These are phyloP conservation scores for Juncus inflexus DNA, from an alignment of 176 grass and related monocot genomes.

Conservation along the genomic window DNA sequence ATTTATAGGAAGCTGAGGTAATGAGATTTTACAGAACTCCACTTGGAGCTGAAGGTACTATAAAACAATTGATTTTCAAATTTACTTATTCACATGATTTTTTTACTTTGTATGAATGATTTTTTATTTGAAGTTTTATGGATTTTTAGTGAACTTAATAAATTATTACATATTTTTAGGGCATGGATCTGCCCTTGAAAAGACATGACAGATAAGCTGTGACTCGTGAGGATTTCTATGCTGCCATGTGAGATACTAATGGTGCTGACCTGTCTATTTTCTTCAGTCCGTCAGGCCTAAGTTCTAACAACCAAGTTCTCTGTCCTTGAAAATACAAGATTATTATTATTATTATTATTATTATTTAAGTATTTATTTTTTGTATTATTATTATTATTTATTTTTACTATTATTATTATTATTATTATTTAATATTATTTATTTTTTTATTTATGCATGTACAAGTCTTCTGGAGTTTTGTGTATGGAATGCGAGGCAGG, in stretches of 20 bases:
- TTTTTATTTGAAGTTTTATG: too few species aligned
- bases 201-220: slow-evolving; percentile 88
- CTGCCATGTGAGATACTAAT: slow-evolving; percentile 88
- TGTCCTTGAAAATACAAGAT: too few species aligned
- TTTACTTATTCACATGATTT: too few species aligned
- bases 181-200: slow-evolving; percentile 90
- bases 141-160: not conserved
- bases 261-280: slow-evolving; percentile 64
- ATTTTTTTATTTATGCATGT: slow-evolving; percentile 40
- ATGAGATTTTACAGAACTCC: slow-evolving; percentile 99
- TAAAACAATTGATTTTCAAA: slow-evolving; percentile 43
- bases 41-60: slow-evolving; percentile 80
- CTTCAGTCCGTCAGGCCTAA: too few species aligned
- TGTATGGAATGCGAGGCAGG: slow-evolving; percentile 98
- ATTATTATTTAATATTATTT: slow-evolving; percentile 6
- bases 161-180: slow-evolving; percentile 34
- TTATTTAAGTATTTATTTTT: too few species aligned
- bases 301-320: slow-evolving; percentile 68
- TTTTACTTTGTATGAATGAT: too few species aligned
- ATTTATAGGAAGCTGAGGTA: slow-evolving; percentile 91
- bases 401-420: too few species aligned
- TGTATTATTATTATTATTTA: too few species aligned
- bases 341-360: too few species aligned
- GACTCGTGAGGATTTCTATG: slow-evolving; percentile 80
- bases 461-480: slow-evolving; percentile 89